phyloP scores from a whole-genome alignment of 139 green algal genomes.

The Tetradesmus lagerheimii region DNA sequence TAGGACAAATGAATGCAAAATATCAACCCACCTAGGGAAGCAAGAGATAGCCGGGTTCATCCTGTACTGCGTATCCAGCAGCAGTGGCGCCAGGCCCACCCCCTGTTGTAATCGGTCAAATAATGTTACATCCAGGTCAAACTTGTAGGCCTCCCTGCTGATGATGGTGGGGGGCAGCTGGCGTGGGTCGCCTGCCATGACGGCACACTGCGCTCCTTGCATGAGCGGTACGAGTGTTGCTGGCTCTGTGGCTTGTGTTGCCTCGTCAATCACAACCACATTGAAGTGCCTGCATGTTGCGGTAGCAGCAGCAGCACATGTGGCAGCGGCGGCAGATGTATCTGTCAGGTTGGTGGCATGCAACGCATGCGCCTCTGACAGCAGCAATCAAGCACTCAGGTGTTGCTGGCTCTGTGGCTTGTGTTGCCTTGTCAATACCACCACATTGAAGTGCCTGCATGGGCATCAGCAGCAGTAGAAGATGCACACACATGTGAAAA shows the following conservation, averaged over 20 bases:
- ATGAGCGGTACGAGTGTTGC: conserved; percentile 87
- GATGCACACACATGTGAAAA: not conserved
- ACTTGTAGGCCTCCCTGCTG: conserved; percentile 62
- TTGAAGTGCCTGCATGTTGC: conserved; percentile 65
- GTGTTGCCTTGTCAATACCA: not conserved
- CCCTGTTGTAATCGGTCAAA: conserved; percentile 74
- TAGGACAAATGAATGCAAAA: too few species aligned
- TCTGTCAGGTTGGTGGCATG: not conserved
- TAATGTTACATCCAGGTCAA: conserved; percentile 81
- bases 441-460: not conserved
- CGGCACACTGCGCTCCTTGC: conserved; percentile 79
- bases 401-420: not conserved
- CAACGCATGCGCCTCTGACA: too few species aligned
- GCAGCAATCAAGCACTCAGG: too few species aligned
- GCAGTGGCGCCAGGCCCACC: conserved; percentile 72
- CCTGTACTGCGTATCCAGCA: conserved; percentile 96
- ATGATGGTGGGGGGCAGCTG: conserved; percentile 94
- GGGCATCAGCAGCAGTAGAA: not conserved
- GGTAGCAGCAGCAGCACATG: not conserved
- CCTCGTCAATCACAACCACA: conserved; percentile 95
- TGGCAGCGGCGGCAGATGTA: not conserved
- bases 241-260: conserved; percentile 93
- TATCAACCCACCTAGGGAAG: conserved; percentile 69
- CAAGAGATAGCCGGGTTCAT: conserved; percentile 87
- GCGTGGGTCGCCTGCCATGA: conserved; percentile 93